phyloP scores from a whole-genome alignment of 495 filamentous ascomycete species.

The Penicillium dipodomyicola region DNA sequence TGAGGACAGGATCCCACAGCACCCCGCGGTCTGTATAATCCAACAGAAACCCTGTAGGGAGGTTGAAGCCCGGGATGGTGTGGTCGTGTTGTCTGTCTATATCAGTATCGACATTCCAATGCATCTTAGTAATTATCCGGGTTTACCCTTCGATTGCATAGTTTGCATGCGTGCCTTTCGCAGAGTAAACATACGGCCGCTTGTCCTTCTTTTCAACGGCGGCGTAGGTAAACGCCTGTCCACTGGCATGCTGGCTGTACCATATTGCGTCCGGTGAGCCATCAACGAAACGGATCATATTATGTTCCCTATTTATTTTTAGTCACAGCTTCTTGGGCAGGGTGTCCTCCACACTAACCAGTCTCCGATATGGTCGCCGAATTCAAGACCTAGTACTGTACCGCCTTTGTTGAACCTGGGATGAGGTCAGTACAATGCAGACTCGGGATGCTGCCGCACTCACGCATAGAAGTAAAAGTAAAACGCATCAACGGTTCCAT shows the following conservation, averaged over 20 bases:
- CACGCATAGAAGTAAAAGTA: slow-evolving; percentile 69
- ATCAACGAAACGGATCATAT: slow-evolving; percentile 64
- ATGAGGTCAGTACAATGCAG: slow-evolving; percentile 2
- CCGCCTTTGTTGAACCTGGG: slow-evolving; percentile 50
- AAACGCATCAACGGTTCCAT: slow-evolving; percentile 58
- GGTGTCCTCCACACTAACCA: slow-evolving; percentile 40
- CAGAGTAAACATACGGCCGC: slow-evolving; percentile 53
- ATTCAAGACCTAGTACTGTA: slow-evolving; percentile 47
- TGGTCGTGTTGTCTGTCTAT: slow-evolving; percentile 51
- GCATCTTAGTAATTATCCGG: background rate
- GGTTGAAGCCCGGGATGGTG: slow-evolving; percentile 63
- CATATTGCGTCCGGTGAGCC: slow-evolving; percentile 57
- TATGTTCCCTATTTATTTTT: slow-evolving; percentile 53
- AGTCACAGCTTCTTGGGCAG: background rate
- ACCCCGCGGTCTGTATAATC: slow-evolving; percentile 57
- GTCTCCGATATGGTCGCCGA: slow-evolving; percentile 64
- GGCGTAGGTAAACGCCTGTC: slow-evolving; percentile 61
- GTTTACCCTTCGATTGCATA: slow-evolving; percentile 52
- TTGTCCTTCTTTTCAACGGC: slow-evolving; percentile 52
- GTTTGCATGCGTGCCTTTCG: slow-evolving; percentile 57
- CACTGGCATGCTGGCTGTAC: slow-evolving; percentile 62
- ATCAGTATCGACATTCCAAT: background rate
- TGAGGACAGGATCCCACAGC: slow-evolving; percentile 54
- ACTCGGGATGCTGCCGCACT: slow-evolving; percentile 3
- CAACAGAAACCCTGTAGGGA: slow-evolving; percentile 58